Conservation (phyloP, 306 rosid genomes). For the Luffa aegyptiaca region DNA sequence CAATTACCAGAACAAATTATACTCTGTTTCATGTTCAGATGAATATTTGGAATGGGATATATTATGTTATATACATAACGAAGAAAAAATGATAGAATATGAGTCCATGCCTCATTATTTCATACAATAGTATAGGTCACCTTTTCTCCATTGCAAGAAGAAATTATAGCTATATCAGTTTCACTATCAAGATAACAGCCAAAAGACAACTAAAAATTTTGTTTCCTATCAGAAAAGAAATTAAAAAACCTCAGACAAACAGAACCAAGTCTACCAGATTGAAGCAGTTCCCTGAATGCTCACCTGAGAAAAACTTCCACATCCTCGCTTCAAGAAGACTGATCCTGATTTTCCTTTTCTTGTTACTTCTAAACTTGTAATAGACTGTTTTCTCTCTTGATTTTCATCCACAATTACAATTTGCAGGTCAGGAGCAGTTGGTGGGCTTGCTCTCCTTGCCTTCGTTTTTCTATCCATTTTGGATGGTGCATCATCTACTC, state of each 20-base stretch:
- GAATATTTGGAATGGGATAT: not conserved
- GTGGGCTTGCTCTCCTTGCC: conserved; percentile 51
- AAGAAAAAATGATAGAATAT: not conserved
- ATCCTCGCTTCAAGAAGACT: conserved; percentile 54
- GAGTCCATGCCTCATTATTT: not conserved
- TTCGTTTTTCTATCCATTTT: conserved; percentile 53
- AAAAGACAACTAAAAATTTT: not conserved
- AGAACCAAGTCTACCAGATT: conserved; percentile 35
- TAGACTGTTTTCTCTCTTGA: conserved; percentile 27
- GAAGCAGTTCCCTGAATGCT: conserved; percentile 35
- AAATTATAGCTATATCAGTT: not conserved
- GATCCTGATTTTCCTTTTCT: conserved; percentile 68
- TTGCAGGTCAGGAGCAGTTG: conserved; percentile 46
- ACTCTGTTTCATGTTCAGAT: not conserved
- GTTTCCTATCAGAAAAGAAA: not conserved
- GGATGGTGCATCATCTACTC: conserved; percentile 48
- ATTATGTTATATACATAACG: not conserved
- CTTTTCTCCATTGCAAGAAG: not conserved
- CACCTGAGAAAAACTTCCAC: conserved; percentile 44
- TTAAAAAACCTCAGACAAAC: not conserved
- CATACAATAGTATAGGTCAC: not conserved
- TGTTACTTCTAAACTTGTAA: conserved; percentile 29
- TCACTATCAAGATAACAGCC: not conserved
- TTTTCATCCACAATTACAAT: conserved; percentile 55
- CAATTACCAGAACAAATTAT: not conserved